Evolutionary conservation across 768 basidiomycete species (phyloP).

Genomic region (Tubosaeta brunneosetosa): DNA sequence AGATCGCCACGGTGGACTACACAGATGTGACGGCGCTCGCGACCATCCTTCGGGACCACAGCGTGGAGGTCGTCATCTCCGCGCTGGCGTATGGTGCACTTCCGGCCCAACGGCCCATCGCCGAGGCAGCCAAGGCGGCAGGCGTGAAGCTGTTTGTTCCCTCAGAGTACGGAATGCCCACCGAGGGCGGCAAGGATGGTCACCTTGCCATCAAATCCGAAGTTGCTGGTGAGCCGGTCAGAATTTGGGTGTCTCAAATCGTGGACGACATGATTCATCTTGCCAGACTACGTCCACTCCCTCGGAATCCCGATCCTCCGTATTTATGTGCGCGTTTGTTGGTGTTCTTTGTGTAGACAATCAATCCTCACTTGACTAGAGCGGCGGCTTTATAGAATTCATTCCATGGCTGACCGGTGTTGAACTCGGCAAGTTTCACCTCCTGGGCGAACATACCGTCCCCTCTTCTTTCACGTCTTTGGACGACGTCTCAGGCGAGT

Average conservation of each 20-base stretch:
- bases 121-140: conserved; percentile 34
- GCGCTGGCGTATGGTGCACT: conserved; percentile 28
- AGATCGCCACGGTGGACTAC: conserved; percentile 27
- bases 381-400: conserved; percentile 31
- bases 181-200: conserved; percentile 28
- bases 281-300: conserved; percentile 27
- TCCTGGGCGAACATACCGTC: conserved; percentile 30
- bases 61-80: conserved; percentile 33
- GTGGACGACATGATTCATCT: neutral
- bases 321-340: conserved; percentile 27
- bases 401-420: conserved; percentile 29
- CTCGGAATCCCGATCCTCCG: conserved; percentile 28
- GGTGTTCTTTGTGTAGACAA: too few relatives aligned
- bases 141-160: conserved; percentile 38
- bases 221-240: conserved; percentile 23
- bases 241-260: neutral
- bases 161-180: conserved; percentile 35
- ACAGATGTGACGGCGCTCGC: conserved; percentile 21
- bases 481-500: conserved; percentile 33
- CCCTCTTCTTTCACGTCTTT: conserved; percentile 30
- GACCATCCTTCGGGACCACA: conserved; percentile 28
- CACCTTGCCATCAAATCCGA: conserved; percentile 22
- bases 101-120: conserved; percentile 24
- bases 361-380: conserved; percentile 15
- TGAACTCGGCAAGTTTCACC: conserved; percentile 27